Percentiles rank a stretch among this genome's conserved stretches.
These are phyloP conservation scores for Candida sanyaensis DNA, from an alignment of 1,139 yeast genomes.

Conservation along the genomic window DNA sequence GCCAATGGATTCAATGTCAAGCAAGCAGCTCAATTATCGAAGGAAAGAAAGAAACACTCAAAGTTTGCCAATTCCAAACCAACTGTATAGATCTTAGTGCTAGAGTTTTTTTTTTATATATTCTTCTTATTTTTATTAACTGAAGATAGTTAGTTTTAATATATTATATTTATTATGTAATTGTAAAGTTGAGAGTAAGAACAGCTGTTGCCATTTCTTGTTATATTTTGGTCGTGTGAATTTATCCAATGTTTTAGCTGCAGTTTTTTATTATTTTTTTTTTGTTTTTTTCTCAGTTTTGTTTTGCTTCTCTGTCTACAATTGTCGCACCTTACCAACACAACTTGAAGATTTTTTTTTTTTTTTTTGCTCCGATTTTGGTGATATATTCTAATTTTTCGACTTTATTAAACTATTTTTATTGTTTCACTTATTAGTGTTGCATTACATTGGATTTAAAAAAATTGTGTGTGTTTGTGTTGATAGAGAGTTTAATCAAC, in stretches of 20 bases:
- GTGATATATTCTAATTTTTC: background rate
- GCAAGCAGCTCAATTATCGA: slow-evolving; percentile 67
- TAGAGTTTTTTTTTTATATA: no score
- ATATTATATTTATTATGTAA: background rate
- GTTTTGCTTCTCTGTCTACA: no score
- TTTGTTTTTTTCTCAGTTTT: background rate
- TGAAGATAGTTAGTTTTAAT: background rate
- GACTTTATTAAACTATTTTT: background rate
- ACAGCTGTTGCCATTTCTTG: no score
- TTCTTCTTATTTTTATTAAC: no score
- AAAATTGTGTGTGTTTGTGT: background rate
- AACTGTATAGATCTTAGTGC: slow-evolving; percentile 5
- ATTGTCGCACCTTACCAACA: background rate
- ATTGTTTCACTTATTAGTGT: no score
- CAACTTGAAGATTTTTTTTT: background rate
- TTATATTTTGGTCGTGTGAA: background rate
- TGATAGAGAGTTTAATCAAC: background rate
- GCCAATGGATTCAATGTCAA: slow-evolving; percentile 83
- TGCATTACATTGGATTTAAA: no score
- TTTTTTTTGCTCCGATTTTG: background rate
- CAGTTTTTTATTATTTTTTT: no score
- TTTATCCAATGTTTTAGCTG: no score
- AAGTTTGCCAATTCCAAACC: slow-evolving; percentile 16
- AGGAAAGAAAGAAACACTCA: slow-evolving; percentile 38
- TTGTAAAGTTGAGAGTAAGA: no score